A percentile compares a stretch with the other conserved stretches of the same genome.
phyloP scores from a whole-genome alignment of 2,329 filamentous ascomycete species.

The Microcyclospora tardicrescens region DNA sequence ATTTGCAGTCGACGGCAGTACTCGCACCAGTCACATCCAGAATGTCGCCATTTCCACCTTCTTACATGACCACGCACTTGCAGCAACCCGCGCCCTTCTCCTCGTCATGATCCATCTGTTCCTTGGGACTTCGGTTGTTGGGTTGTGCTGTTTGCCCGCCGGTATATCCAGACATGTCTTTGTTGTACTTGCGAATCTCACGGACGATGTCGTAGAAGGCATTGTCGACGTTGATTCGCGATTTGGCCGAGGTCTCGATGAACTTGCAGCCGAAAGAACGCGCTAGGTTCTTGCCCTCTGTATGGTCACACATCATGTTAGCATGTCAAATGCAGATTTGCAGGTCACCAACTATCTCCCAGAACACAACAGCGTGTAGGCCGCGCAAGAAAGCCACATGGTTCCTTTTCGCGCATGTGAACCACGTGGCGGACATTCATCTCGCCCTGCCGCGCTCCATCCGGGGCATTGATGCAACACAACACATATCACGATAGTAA shows the following conservation, averaged over 20 bases:
- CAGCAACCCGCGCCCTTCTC: conserved; percentile 62
- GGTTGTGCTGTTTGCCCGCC: conserved; percentile 45
- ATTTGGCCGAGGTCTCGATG: conserved; percentile 98
- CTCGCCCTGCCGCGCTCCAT: background rate
- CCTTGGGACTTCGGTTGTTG: conserved; percentile 20
- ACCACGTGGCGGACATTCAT: conserved; percentile 7
- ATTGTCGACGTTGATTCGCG: conserved; percentile 94
- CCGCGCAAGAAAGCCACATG: background rate
- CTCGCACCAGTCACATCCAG: background rate
- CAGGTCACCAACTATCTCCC: too few relatives aligned
- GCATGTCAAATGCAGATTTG: too few relatives aligned
- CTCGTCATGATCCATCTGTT: conserved; percentile 69
- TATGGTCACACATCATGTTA: conserved; percentile 7
- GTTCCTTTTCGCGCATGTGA: conserved; percentile 5
- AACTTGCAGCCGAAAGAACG: conserved; percentile 90
- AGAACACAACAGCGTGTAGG: background rate
- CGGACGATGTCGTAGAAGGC: conserved; percentile 97
- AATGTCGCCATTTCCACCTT: background rate
- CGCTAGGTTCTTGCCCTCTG: conserved; percentile 83
- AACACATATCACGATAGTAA: conserved; percentile 7
- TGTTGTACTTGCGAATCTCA: conserved; percentile 96
- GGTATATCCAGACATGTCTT: conserved; percentile 85
- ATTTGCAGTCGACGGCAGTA: too few relatives aligned
- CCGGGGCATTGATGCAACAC: background rate
- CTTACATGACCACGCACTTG: conserved; percentile 80